These are phyloP conservation scores for Kodamaea ohmeri DNA, from an alignment of 1,139 yeast species.

Conservation along the genomic window DNA sequence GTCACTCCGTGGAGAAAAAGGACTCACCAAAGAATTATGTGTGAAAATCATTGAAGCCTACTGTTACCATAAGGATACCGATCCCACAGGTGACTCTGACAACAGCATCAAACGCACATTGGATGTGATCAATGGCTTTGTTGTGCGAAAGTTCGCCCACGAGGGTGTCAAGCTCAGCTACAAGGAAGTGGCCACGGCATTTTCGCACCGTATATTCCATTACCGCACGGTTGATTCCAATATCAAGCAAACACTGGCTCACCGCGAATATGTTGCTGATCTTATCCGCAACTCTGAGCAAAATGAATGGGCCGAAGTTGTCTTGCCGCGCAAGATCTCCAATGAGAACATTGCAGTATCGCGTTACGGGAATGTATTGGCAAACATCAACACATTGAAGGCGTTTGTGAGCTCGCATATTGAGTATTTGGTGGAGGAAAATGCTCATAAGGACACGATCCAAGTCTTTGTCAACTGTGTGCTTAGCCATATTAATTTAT, in stretches of 20 bases:
- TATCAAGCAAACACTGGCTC: conserved; percentile 16
- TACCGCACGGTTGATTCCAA: conserved; percentile 26
- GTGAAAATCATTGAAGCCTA: conserved; percentile 37
- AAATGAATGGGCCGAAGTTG: conserved; percentile 13
- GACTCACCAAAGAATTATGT: conserved; percentile 34
- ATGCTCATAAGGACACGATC: conserved; percentile 22
- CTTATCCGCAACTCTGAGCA: conserved; percentile 16
- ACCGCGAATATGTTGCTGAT: conserved; percentile 15
- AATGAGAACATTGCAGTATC: conserved; percentile 26
- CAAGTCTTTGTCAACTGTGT: conserved; percentile 37
- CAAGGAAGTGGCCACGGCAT: conserved; percentile 30
- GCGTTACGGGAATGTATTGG: conserved; percentile 31
- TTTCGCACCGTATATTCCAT: conserved; percentile 31
- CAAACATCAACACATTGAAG: conserved; percentile 27
- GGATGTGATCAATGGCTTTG: conserved; percentile 32
- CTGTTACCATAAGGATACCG: conserved; percentile 25
- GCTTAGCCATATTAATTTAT: conserved; percentile 33
- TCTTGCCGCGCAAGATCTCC: conserved; percentile 20
- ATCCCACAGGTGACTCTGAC: conserved; percentile 18
- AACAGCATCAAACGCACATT: conserved; percentile 29
- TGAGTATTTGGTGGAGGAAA: conserved; percentile 20
- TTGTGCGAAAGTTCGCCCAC: conserved; percentile 14
- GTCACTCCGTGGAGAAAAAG: conserved; percentile 31
- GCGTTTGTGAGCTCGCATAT: conserved; percentile 28
- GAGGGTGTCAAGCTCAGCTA: conserved; percentile 20